These are phyloP conservation scores for Xylariaceae sp. DNA, from an alignment of 2,329 filamentous ascomycete genomes.

Conservation along the genomic window DNA sequence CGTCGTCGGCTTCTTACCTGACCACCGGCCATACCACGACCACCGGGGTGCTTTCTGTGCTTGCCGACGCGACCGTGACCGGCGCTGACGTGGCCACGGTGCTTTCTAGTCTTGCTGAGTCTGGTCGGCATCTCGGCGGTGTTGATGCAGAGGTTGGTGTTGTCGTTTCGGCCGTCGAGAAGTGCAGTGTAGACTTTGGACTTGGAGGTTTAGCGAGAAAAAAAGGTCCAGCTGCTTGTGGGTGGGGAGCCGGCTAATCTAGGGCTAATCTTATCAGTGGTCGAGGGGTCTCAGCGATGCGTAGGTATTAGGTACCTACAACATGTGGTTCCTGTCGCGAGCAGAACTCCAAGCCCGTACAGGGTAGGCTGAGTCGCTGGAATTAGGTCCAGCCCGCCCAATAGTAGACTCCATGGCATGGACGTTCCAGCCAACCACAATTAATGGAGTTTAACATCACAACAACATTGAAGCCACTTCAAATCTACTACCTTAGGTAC, in stretches of 20 bases:
- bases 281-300: not conserved
- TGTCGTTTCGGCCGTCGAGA: constrained; percentile 13
- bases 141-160: constrained; percentile 8
- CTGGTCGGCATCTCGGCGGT: constrained; percentile 19
- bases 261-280: constrained; percentile 13
- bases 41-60: constrained; percentile 88
- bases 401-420: too few species aligned
- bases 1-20: constrained; percentile 10
- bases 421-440: too few species aligned
- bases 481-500: too few species aligned
- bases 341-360: not conserved
- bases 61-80: constrained; percentile 98
- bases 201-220: constrained; percentile 16
- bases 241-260: constrained; percentile 16
- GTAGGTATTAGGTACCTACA: too few species aligned
- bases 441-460: too few species aligned
- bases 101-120: constrained; percentile 21
- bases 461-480: too few species aligned
- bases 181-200: constrained; percentile 8
- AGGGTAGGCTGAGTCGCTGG: not conserved
- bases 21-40: constrained; percentile 69
- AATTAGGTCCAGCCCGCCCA: too few species aligned
- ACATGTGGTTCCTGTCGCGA: too few species aligned
- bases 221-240: constrained; percentile 16
- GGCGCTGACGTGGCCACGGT: constrained; percentile 94